Base-by-base conservation (phyloP, 2,329 filamentous ascomycete species). In the Magnaporthiopsis rhizophila region DNA sequence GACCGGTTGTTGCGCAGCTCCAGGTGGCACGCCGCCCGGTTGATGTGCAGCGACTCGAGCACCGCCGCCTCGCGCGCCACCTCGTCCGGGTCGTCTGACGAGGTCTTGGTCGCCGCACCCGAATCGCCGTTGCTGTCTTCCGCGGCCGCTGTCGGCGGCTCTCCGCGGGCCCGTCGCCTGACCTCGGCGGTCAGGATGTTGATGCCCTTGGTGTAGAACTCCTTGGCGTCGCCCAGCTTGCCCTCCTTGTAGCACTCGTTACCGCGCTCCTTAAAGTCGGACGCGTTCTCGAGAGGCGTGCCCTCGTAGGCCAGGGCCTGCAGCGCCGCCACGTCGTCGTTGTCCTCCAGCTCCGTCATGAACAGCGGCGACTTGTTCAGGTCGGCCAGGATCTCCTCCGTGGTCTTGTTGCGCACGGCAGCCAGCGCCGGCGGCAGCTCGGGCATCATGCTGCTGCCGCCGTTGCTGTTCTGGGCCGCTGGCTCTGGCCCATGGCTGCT, bases 271-370 rank as follows among this genome's bases (percentile, higher is more conserved):
- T 95, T 92, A 79, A 97, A 97, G 68, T 91, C 91, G 59, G 84
- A 78, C 26, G 88, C 90, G 67, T 96, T 89, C 74, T 98, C 94
- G 12, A 88, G 83, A 61, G 91, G 87, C 11, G 92, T 93, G 26
- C 95, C 96, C 78, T 99, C 95, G 74, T 97, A 97, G 36, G 92
- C 91, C 56, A 99, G 80, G 0, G 95, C 94, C 73, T 91, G 89
- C 66, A 99, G 82, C 0, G 95, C 96, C 70, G 96, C 92, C 0
- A 97, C 81, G 69, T 90, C 87, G 67, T 89, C 81, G 72, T 97
- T 97, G 68, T 96, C 90, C 70, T 91, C 91, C 45, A 97, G 82
- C 69, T 91, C 88, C 36, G 92, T 98, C 95, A 99, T 99, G 81
- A 99, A 99, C 53, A 99, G 83, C 8, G 95, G 95, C 38, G 81